Conservation (phyloP, 176 grass and related monocot species). For the Lolium rigidum region DNA sequence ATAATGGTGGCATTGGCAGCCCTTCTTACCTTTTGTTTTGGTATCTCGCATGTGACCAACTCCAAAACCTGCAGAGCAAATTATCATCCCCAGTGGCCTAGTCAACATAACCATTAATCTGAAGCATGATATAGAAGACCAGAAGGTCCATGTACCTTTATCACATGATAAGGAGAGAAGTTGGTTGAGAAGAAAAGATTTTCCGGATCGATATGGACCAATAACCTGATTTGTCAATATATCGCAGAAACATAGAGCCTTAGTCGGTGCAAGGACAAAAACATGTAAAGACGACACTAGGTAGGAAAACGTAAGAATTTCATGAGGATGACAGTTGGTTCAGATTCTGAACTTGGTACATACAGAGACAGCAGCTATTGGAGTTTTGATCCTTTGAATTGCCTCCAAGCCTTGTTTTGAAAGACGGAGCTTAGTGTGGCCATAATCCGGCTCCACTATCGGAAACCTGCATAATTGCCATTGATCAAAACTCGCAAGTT, state of each 20-base stretch:
- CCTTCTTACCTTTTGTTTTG: constrained; percentile 83
- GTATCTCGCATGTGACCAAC: constrained; percentile 97
- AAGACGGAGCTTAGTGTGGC: constrained; percentile 81
- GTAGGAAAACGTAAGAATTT: background rate
- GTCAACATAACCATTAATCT: background rate
- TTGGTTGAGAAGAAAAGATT: constrained; percentile 98
- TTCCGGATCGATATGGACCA: constrained; percentile 85
- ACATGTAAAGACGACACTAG: background rate
- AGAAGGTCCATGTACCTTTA: constrained; percentile 53
- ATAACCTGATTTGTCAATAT: constrained; percentile 65
- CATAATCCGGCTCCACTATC: constrained; percentile 89
- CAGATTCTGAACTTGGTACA: background rate
- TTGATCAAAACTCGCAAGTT: constrained; percentile 18
- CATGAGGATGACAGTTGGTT: background rate
- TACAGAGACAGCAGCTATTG: constrained; percentile 84
- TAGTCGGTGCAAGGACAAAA: background rate
- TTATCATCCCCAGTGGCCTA: background rate
- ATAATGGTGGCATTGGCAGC: background rate
- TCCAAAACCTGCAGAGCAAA: constrained; percentile 70
- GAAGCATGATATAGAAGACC: background rate
- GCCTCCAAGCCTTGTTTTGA: constrained; percentile 81
- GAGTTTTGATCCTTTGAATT: constrained; percentile 75
- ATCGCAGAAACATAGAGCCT: constrained; percentile 1
- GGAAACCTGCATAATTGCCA: constrained; percentile 66
- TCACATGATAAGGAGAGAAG: constrained; percentile 86